Evolutionary conservation across 2,329 filamentous ascomycete genomes (phyloP).

Genomic region (Fulvia fulva): DNA sequence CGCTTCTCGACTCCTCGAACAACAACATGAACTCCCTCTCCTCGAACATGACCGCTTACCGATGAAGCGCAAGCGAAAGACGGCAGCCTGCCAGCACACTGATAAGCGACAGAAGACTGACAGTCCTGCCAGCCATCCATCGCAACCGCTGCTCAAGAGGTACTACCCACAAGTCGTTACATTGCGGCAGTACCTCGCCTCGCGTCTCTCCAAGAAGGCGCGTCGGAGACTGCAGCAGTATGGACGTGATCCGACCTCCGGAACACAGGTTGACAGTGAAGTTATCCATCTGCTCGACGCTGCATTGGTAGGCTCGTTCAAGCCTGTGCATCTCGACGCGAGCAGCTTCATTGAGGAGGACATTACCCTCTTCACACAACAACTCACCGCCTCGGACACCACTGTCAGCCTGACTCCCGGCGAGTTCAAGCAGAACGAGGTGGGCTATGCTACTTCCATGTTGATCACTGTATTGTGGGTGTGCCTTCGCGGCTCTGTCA

Average conservation of each 20-base stretch:
- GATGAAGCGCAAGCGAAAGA: constrained; percentile 23
- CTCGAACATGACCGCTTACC: neutral
- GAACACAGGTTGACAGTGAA: constrained; percentile 17
- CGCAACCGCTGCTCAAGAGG: constrained; percentile 21
- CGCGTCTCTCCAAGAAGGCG: constrained; percentile 23
- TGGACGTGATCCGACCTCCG: constrained; percentile 12
- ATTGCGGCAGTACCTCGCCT: constrained; percentile 28
- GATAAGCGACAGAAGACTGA: constrained; percentile 16
- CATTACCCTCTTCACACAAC: constrained; percentile 44
- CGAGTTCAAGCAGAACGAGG: constrained; percentile 40
- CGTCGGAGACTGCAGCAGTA: constrained; percentile 24
- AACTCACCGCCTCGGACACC: constrained; percentile 33
- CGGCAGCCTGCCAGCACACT: constrained; percentile 2
- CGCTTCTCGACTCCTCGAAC: neutral
- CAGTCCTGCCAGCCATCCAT: constrained; percentile 2
- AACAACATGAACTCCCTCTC: neutral
- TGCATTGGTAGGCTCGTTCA: constrained; percentile 59
- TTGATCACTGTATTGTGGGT: constrained; percentile 50
- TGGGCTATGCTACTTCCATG: constrained; percentile 32
- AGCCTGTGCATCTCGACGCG: constrained; percentile 30
- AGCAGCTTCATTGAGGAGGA: constrained; percentile 35
- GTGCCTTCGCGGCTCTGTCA: constrained; percentile 11
- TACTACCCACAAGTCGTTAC: constrained; percentile 28
- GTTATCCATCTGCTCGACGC: constrained; percentile 63
- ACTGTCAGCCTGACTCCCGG: constrained; percentile 22